Evolutionary conservation across 805 yeast species (phyloP), one percentile per base, ranked within the genome.

Genomic region (Jamesozyma jinghongensis): DNA sequence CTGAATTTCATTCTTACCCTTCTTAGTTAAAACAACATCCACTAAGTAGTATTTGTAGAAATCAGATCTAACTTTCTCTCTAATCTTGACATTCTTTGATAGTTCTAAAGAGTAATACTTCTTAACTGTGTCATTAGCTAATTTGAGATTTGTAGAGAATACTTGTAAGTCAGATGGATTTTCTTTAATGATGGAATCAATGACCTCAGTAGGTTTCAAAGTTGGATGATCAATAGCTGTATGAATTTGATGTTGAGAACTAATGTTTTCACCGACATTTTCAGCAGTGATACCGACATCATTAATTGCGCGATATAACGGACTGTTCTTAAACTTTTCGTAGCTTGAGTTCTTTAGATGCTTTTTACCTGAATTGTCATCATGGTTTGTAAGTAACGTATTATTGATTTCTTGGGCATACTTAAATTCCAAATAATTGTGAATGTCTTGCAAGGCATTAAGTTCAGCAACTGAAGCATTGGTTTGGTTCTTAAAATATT

Each of bases 201-300:
- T 74, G 38, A 81, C 59, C 29, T 73, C 82, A 25, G 66, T 67
- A 2, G 95, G 95, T 6, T 71, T 61, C 42, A 69, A 69, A 3
- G 68, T 67, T 11, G 77, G 71, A 34, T 59, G 64, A 54, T 87
- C 95, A 41, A 75, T 81, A 2, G 92, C 77, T 37, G 79, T 72
- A 57, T 84, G 81, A 41, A 86, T 69, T 53, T 83, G 75, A 16
- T 77, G 70, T 40, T 78, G 74, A 43, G 82, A 75, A 37, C 71
- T 73, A 19, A 86, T 75, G 57, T 87, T 88, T 53, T 83, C 94
- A 42, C 92, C 95, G 52, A 85, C 77, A 48, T 84, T 77, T 45
- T 73, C 79, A 3, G 94, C 80, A n/a, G 81, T 67, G 22, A 86
- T 77, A 45, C 95, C 96, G 48, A 79, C 73, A 4, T 80, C 78